A percentile compares a stretch with the other conserved stretches of the same genome.
These are phyloP conservation scores for Xerocomellus dryophilus DNA, from an alignment of 768 basidiomycete genomes.

Conservation along the genomic window DNA sequence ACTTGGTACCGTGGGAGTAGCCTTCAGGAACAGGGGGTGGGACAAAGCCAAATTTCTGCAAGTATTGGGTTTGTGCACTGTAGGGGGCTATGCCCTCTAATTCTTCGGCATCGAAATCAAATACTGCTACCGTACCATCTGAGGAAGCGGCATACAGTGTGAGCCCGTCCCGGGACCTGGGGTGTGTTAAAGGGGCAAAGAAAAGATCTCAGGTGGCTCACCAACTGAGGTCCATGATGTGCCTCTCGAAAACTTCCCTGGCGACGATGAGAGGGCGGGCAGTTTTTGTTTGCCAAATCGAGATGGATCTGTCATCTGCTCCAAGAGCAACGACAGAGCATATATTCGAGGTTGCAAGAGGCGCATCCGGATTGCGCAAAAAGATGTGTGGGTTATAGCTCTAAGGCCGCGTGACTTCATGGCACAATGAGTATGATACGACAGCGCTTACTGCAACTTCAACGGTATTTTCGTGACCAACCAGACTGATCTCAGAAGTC, in stretches of 20 bases:
- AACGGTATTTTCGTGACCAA: constrained; percentile 96
- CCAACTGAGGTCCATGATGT: constrained; percentile 96
- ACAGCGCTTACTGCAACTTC: constrained; percentile 77
- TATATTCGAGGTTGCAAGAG: constrained; percentile 77
- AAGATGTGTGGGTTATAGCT: constrained; percentile 95
- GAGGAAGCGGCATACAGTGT: constrained; percentile 93
- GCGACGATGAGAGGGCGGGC: constrained; percentile 90
- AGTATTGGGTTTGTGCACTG: constrained; percentile 71
- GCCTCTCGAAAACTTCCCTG: constrained; percentile 90
- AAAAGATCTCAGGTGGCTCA: constrained; percentile 35
- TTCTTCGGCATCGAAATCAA: constrained; percentile 78
- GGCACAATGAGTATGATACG: neutral
- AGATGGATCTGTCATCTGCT: constrained; percentile 89
- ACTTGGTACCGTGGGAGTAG: constrained; percentile 52
- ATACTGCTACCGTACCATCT: constrained; percentile 90
- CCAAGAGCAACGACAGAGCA: constrained; percentile 92
- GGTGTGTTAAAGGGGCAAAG: constrained; percentile 5
- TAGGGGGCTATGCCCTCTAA: constrained; percentile 77
- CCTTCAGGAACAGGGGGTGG: constrained; percentile 67
- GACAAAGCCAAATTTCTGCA: constrained; percentile 76
- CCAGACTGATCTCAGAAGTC: constrained; percentile 89
- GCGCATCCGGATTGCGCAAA: constrained; percentile 63
- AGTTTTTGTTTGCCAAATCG: constrained; percentile 94
- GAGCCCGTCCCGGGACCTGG: constrained; percentile 89
- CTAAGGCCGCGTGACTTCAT: constrained; percentile 7